Percentiles rank a stretch among this genome's conserved stretches.
Evolutionary conservation across 2,329 filamentous ascomycete genomes (phyloP).

Genomic region (Claviceps sp.): DNA sequence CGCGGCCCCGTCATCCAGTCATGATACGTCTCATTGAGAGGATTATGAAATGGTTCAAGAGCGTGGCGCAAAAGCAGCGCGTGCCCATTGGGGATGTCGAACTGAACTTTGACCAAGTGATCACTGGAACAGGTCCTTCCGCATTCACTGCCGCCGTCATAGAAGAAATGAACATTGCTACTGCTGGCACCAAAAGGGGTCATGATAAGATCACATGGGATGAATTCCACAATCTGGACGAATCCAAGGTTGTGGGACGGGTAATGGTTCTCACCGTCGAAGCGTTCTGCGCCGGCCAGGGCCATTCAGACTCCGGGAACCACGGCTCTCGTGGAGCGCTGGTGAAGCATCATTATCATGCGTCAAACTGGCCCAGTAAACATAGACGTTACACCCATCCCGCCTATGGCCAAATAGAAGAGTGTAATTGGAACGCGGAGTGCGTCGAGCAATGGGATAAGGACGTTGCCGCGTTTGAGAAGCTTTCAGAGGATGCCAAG

Average conservation of each 20-base stretch:
- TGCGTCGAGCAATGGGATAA: conserved; percentile 55
- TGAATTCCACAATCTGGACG: conserved; percentile 49
- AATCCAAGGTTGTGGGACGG: conserved; percentile 51
- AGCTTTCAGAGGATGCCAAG: conserved; percentile 45
- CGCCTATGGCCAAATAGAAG: conserved; percentile 55
- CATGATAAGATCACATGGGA: conserved; percentile 42
- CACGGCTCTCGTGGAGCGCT: conserved; percentile 52
- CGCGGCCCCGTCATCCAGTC: conserved; percentile 51
- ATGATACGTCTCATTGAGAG: conserved; percentile 57
- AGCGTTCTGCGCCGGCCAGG: conserved; percentile 59
- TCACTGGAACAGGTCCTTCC: conserved; percentile 58
- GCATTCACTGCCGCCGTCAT: conserved; percentile 55
- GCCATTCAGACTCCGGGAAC: conserved; percentile 59
- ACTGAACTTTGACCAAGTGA: conserved; percentile 59
- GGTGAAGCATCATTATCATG: conserved; percentile 64
- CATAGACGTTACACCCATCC: conserved; percentile 57
- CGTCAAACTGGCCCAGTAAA: conserved; percentile 54
- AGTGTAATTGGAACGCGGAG: conserved; percentile 54
- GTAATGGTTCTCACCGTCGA: conserved; percentile 57
- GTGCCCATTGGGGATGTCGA: conserved; percentile 46
- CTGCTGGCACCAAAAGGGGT: conserved; percentile 10
- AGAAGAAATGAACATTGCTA: conserved; percentile 41
- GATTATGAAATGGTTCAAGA: conserved; percentile 52
- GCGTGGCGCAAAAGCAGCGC: conserved; percentile 43
- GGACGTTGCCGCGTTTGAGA: conserved; percentile 46